Conservation (phyloP, 2,329 filamentous ascomycete species). For the Scedosporium dehoogii region DNA sequence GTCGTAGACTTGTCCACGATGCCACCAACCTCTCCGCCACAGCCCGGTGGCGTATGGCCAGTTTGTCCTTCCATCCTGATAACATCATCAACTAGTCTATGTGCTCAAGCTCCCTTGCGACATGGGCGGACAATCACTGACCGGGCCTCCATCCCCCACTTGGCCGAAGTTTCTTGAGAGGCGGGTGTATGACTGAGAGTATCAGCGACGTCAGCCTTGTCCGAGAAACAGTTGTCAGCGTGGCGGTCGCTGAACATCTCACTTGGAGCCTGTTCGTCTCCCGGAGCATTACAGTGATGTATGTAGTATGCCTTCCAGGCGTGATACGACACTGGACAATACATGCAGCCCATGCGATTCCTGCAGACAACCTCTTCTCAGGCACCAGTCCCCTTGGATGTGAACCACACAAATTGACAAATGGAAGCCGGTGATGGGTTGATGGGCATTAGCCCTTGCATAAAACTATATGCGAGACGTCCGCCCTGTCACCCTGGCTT, state of each 20-base stretch:
- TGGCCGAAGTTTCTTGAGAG: too few species aligned
- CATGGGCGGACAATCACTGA: background rate
- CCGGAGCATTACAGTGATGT: background rate
- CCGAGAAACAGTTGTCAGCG: too few species aligned
- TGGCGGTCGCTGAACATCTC: background rate
- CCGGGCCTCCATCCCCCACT: too few species aligned
- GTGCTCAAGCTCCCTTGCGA: background rate
- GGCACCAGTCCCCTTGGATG: background rate
- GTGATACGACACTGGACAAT: background rate
- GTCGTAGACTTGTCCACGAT: too few species aligned
- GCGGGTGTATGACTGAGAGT: background rate
- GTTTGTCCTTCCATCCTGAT: background rate
- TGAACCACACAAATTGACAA: background rate
- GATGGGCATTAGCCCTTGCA: background rate
- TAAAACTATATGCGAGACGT: background rate
- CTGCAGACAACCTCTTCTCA: too few species aligned
- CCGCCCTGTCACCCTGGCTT: background rate
- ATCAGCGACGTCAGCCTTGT: background rate
- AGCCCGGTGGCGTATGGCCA: background rate
- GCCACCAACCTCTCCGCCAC: background rate
- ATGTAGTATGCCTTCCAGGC: too few species aligned
- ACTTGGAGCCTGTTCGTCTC: background rate
- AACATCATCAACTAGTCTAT: background rate
- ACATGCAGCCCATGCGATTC: background rate
- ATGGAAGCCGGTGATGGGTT: background rate